Base-by-base conservation (phyloP, 2,329 filamentous ascomycete genomes). In the Phialophora expanda region DNA sequence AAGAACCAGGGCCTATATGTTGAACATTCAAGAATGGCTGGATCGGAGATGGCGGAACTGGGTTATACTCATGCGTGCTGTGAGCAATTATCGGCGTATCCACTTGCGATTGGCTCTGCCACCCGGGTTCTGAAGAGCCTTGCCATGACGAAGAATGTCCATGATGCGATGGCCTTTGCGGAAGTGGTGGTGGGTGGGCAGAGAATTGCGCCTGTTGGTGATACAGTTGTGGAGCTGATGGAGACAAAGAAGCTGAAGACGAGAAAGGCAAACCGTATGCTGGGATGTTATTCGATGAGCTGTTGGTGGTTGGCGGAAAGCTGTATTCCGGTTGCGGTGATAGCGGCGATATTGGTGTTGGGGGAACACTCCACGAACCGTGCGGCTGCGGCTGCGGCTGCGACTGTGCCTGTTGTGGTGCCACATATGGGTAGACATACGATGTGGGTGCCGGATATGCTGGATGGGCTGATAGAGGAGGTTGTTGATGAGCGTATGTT, bases 351-450 rank as follows among this genome's bases (percentile, higher is more conserved):
- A 61, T 20, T 28, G 64, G 59, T 20, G 57, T 48, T 53, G 34
- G 41, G 14, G 50, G 55, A 44, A 44, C 22, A 61, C 55, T 61
- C 65, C 65, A 67, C 41, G 57, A 30, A 14, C 53, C 56, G 32
- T 58, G 30, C 58, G 61, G 57, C 34, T 34, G 54, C 1, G 60
- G n/a, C 32, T 50, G 54, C 6, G 59, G 11, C 17, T 59, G 54
- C 6, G 59, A 6, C 17, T 59, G 55, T 26, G 12, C 1, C 34
- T 59, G 55, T 17, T 34, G 46, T n/a, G 56, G 56, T 22, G 26
- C 56, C 32, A 28, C 54, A 55, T 48, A 59, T 12, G 53, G 38
- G n/a, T 34, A 59, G 30, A 24, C 34, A 50, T 63, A 51, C 4
- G 56, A 38, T 41, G 56, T 20, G n/a, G 24, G 50, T 3, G 41